Evolutionary conservation across 371 early-diverging fungal genomes (phyloP), one percentile per base, ranked within the genome.

Genomic region (Rhizomucor pusillus): DNA sequence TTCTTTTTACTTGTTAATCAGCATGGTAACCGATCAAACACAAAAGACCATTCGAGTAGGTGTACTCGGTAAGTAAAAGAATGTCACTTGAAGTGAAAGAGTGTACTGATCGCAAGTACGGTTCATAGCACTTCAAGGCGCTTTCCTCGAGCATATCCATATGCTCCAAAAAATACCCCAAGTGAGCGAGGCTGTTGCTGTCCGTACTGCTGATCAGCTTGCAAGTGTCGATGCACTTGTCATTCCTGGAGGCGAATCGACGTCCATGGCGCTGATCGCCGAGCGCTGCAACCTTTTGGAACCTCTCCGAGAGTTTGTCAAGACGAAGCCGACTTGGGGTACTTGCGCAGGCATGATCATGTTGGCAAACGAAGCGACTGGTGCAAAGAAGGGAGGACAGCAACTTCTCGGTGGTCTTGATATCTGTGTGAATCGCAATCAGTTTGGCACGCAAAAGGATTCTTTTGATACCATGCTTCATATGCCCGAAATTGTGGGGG

Each of bases 331-430:
- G 49, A 87, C 91, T 16, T 97, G 95, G 94, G 98, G 98, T 16
- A 96, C 97, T 43, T 97, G 98, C 66, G 98, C 98, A 18, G 98
- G 98, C 34, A 79, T 97, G 87, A 96, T 97, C 53, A 79, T 97
- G 66, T 79, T 97, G 44, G 80, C 94, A 4, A 75, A 90, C 51
- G 80, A 80, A 54, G 92, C 90, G 7, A 79, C 76, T 12, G 76
- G 81, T 18, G 81, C 88, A 10, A 91, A 94, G 68, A 77, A 86
- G 50, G 92, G 91, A 19, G 95, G 94, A 5, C 95, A 95, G 62
- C 75, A 81, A 66, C 63, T 91, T 43, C 70, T 97, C 34, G 91
- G 92, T 33, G 94, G 89, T 0, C 77, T 96, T 50, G 79, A 86
- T 37, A 87, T 93, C 20, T 81, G 84, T 18, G 94, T 94, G 23